A percentile compares a stretch with the other conserved stretches of the same genome.
Evolutionary conservation across 768 basidiomycete genomes (phyloP).

Genomic region (Pleurotus djamor): DNA sequence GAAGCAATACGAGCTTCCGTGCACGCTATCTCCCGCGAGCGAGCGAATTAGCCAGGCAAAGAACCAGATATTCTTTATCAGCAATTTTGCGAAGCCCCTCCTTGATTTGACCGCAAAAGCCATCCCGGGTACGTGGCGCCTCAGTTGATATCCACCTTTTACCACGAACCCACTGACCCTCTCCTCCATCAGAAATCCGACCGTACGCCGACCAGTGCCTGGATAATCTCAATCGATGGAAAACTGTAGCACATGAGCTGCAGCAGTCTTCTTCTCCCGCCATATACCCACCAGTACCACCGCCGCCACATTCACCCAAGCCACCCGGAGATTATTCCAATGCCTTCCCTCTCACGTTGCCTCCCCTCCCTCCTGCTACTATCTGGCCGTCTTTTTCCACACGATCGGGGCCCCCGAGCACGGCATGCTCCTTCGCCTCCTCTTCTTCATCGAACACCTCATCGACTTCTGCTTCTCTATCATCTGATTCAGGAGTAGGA

Average conservation of each 20-base stretch:
- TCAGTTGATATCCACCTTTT: not conserved
- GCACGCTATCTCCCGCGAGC: slow-evolving; percentile 45
- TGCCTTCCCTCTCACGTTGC: slow-evolving; percentile 29
- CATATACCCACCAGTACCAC: slow-evolving; percentile 33
- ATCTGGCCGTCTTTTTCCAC: slow-evolving; percentile 7
- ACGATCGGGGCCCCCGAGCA: slow-evolving; percentile 2
- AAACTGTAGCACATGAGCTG: slow-evolving; percentile 41
- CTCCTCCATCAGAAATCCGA: slow-evolving; percentile 52
- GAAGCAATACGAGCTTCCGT: slow-evolving; percentile 67
- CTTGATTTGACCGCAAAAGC: slow-evolving; percentile 72
- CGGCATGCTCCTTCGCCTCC: slow-evolving; percentile 7
- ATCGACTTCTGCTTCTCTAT: too few species aligned
- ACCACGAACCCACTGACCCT: not conserved
- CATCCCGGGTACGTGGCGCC: slow-evolving; percentile 60
- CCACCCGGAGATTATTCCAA: slow-evolving; percentile 40
- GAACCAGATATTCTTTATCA: slow-evolving; percentile 89
- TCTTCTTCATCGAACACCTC: not conserved
- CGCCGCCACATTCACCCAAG: slow-evolving; percentile 31
- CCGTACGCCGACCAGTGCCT: slow-evolving; percentile 66
- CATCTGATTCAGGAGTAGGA: not conserved
- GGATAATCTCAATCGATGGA: slow-evolving; percentile 72
- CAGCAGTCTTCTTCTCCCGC: slow-evolving; percentile 41
- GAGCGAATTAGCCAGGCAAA: slow-evolving; percentile 63
- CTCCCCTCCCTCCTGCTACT: slow-evolving; percentile 23
- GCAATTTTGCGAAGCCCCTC: slow-evolving; percentile 78